Base-by-base conservation (phyloP, 176 grass and related monocot genomes). In the Paspalum vaginatum region DNA sequence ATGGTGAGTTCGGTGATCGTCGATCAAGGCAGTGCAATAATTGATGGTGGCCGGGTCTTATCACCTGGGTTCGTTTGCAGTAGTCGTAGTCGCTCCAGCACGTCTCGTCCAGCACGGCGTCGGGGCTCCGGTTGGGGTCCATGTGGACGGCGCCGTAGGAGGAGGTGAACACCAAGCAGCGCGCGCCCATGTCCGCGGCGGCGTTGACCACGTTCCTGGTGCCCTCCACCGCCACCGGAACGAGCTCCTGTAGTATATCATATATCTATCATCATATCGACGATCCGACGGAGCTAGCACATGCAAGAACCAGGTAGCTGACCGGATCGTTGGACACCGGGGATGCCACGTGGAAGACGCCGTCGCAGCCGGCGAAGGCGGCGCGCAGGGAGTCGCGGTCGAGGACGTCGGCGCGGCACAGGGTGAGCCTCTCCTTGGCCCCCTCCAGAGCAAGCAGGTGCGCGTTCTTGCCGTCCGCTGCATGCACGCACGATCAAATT, bases 341-440 rank as follows among this genome's bases (percentile, higher is more conserved):
- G 0, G 85, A 91, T 2, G 89, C 85, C 40, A 91, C 70, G 13
- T 91, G 89, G 76, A 88, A 88, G 55, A 91, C 89, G 25, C 85
- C 89, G 9, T 44, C 42, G 75, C 89, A 91, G 8, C 85, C 89
- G 2, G 6, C 2, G 80, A 91, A 87, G 4, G 81, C 75, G 18
- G 46, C n/a, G 6, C 39, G 68, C 6, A 91, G 68, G 54, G 69
- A 66, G 8, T 8, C 61, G 6, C 18, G 60, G 62, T 88, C 69
- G 2, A 88, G 11, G 0, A 91, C 38, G 10, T 91, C 85, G 44
- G 89, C 85, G 16, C 65, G 82, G 85, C 73, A 84, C 17, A 88
- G 63, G 50, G 89, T 25, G 0, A 88, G 54, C 47, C 77, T 72
- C 63, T 78, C 56, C 2, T 53, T 60, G 0, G 85, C 89, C 5